phyloP scores from a whole-genome alignment of 2,329 filamentous ascomycete genomes.

The Biscogniauxia marginata region DNA sequence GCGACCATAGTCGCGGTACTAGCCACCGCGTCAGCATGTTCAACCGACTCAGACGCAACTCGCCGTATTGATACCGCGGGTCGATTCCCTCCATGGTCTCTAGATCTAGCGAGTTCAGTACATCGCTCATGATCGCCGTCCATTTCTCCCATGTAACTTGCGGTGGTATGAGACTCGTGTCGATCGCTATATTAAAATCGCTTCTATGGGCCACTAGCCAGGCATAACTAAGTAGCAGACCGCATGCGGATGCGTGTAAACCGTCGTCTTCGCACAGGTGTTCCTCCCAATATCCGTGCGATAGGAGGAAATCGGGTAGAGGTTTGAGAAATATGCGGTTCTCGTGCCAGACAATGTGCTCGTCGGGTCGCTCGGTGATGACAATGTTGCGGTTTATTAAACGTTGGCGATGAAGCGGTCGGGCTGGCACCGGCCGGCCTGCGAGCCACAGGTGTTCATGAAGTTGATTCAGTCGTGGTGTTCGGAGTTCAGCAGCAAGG shows the following conservation, averaged over 20 bases:
- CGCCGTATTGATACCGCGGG: slow-evolving; percentile 41
- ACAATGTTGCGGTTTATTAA: slow-evolving; percentile 27
- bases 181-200: slow-evolving; percentile 37
- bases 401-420: slow-evolving; percentile 28
- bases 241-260: slow-evolving; percentile 31
- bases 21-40: slow-evolving; percentile 38
- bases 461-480: slow-evolving; percentile 14
- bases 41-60: slow-evolving; percentile 42
- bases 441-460: slow-evolving; percentile 21
- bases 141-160: slow-evolving; percentile 31
- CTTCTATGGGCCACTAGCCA: slow-evolving; percentile 39
- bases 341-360: slow-evolving; percentile 31
- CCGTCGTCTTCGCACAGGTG: slow-evolving; percentile 19
- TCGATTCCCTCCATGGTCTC: slow-evolving; percentile 33
- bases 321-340: slow-evolving; percentile 26
- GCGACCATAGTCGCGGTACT: slow-evolving; percentile 23
- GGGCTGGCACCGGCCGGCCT: slow-evolving; percentile 18
- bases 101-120: slow-evolving; percentile 23
- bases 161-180: slow-evolving; percentile 29
- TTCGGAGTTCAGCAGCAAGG: slow-evolving; percentile 13
- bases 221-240: slow-evolving; percentile 41
- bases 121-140: slow-evolving; percentile 29
- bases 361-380: slow-evolving; percentile 29
- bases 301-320: slow-evolving; percentile 28
- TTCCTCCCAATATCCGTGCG: slow-evolving; percentile 22